Conservation (phyloP, 345 rosid genomes). For the Psidium friedrichsthalianum region DNA sequence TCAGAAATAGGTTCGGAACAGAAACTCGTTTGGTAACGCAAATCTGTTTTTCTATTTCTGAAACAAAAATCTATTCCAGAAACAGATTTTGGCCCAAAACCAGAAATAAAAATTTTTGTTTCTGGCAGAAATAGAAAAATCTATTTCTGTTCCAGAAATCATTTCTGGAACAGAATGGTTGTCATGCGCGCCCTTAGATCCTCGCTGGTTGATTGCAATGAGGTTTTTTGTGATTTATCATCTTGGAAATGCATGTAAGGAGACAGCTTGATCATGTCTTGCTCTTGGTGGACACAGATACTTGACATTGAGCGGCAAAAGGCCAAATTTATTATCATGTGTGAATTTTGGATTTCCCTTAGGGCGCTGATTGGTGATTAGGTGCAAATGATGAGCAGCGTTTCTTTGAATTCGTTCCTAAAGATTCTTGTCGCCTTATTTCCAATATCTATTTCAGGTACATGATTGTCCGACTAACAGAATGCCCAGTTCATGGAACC, state of each 20-base stretch:
- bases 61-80: no score
- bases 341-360: not conserved
- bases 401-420: not conserved
- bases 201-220: not conserved
- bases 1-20: no score
- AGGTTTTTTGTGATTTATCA: not conserved
- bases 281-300: not conserved
- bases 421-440: not conserved
- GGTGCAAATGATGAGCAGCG: not conserved
- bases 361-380: not conserved
- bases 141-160: no score
- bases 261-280: not conserved
- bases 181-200: no score
- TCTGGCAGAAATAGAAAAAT: no score
- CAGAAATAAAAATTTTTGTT: no score
- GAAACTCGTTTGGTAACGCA: no score
- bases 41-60: no score
- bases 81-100: no score
- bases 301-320: not conserved
- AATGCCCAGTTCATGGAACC: not conserved
- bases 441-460: not conserved
- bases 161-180: no score
- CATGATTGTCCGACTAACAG: not conserved
- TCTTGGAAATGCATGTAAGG: not conserved
- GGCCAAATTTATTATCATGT: not conserved